A percentile compares a stretch with the other conserved stretches of the same genome.
Evolutionary conservation across 1,284 basidiomycete species (phyloP).

Genomic region (Tilletia indica): DNA sequence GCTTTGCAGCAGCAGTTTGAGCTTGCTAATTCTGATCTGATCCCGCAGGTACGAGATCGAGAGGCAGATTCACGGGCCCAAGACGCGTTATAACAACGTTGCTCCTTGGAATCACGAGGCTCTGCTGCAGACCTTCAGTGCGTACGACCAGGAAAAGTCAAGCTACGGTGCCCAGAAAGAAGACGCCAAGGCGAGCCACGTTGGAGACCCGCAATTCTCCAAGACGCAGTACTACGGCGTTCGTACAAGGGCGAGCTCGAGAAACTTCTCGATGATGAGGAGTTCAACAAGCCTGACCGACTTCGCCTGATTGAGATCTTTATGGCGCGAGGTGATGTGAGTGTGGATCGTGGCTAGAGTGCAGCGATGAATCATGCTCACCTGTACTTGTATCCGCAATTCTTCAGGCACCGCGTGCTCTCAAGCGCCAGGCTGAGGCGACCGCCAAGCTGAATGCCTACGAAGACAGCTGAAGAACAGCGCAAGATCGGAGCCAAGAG

Average conservation of each 20-base stretch:
- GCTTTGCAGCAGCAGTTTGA: neutral
- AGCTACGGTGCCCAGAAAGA: conserved; percentile 58
- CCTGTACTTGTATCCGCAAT: neutral
- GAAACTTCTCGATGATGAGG: conserved; percentile 63
- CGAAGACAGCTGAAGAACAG: neutral
- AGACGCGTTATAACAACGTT: conserved; percentile 56
- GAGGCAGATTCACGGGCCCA: conserved; percentile 70
- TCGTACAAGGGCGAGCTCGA: conserved; percentile 67
- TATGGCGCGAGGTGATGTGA: conserved; percentile 69
- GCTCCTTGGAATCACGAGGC: conserved; percentile 34
- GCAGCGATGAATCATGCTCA: neutral
- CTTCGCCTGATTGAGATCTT: conserved; percentile 77
- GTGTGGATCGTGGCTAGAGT: neutral
- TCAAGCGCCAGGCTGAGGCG: conserved; percentile 63
- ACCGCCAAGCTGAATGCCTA: conserved; percentile 26
- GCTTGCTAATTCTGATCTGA: neutral
- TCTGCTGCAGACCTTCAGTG: conserved; percentile 50
- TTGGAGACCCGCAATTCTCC: conserved; percentile 60
- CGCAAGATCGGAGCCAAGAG: too few species aligned
- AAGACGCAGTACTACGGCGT: conserved; percentile 68
- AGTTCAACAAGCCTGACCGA: conserved; percentile 65
- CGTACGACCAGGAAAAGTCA: conserved; percentile 37
- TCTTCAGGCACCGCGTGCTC: conserved; percentile 62
- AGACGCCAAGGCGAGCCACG: conserved; percentile 27
- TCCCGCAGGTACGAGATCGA: conserved; percentile 72